These are phyloP conservation scores for Aspergillus affinis DNA, from an alignment of 495 filamentous ascomycete genomes.

Conservation along the genomic window DNA sequence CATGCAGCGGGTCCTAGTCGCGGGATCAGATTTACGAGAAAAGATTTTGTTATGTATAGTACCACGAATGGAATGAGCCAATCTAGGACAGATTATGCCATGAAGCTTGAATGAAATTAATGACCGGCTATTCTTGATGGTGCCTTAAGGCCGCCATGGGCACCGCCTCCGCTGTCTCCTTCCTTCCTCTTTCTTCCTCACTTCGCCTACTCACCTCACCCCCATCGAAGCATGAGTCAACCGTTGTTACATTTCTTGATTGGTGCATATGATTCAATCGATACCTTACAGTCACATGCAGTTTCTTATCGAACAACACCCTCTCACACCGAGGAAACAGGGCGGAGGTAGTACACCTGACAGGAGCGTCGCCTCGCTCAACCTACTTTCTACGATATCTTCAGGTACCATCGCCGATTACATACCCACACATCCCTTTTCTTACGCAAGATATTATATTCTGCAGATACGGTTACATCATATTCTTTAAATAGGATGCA, in stretches of 20 bases:
- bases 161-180: too few species aligned
- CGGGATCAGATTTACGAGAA: background rate
- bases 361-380: background rate
- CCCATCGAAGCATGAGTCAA: background rate
- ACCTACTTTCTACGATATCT: background rate
- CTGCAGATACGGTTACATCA: background rate
- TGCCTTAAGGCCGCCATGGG: too few species aligned
- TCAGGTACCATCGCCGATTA: background rate
- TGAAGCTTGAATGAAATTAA: conserved; percentile 7
- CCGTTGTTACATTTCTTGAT: background rate
- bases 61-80: conserved; percentile 2
- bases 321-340: background rate
- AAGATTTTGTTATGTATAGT: too few species aligned
- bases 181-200: conserved; percentile 29
- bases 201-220: background rate
- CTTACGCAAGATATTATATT: background rate
- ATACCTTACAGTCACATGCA: background rate
- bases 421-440: background rate
- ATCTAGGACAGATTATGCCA: background rate
- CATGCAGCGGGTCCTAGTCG: background rate
- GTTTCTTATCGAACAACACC: background rate
- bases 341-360: background rate
- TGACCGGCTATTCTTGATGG: too few species aligned
- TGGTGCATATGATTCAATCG: background rate
- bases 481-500: background rate